phyloP scores from a whole-genome alignment of 2,329 filamentous ascomycete species.

The Trichoderma asperellum region DNA sequence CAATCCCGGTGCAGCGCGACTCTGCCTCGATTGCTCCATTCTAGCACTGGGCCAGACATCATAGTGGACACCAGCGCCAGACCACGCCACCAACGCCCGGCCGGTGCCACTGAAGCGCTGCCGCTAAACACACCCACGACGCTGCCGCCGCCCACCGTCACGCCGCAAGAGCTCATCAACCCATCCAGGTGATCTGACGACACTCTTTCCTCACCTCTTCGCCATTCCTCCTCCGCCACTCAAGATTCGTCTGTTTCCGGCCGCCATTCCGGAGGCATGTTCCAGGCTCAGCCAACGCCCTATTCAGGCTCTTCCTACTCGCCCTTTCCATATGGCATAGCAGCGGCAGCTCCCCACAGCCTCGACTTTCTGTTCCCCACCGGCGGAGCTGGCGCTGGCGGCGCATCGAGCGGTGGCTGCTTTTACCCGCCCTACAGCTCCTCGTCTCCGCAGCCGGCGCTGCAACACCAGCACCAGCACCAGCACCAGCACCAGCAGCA shows the following conservation, averaged over 20 bases:
- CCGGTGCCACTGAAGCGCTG: neutral
- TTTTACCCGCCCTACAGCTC: slow-evolving; percentile 21
- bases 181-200: neutral
- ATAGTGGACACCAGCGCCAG: neutral
- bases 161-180: neutral
- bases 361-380: slow-evolving; percentile 32
- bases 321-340: slow-evolving; percentile 46
- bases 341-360: slow-evolving; percentile 29
- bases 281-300: slow-evolving; percentile 57
- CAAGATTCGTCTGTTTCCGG: neutral
- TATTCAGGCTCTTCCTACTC: slow-evolving; percentile 49
- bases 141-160: neutral
- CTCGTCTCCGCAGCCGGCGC: slow-evolving; percentile 11
- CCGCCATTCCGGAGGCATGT: slow-evolving; percentile 49
- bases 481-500: slow-evolving; percentile 18
- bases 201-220: neutral
- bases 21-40: neutral
- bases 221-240: neutral
- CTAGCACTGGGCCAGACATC: neutral
- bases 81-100: neutral
- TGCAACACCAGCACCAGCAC: slow-evolving; percentile 1
- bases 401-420: neutral
- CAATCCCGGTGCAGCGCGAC: neutral
- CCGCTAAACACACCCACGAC: neutral
- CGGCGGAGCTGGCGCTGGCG: slow-evolving; percentile 20